Base-by-base conservation (phyloP, 495 filamentous ascomycete genomes). In the Tuber umbilicatum region DNA sequence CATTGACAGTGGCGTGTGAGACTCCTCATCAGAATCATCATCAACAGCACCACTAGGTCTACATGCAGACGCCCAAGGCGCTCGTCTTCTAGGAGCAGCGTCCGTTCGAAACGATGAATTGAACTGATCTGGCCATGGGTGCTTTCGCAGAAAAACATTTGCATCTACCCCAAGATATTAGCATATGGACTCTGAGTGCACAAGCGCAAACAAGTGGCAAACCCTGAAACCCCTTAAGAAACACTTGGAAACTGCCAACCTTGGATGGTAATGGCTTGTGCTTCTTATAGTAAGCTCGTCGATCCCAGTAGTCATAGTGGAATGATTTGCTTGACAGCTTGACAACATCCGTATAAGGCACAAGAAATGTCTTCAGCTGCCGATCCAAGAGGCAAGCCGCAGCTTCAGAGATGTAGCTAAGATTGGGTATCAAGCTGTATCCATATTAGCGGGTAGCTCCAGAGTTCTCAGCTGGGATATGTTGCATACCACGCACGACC, bases 321-420 rank as follows among this genome's bases (percentile, higher is more conserved):
- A 99, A 99, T 14, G 93, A 95, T 84, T 94, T 97, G 43, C 94
- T 97, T 27, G 95, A 96, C 43, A 99, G 86, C 77, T 91, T 91
- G 16, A 97, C 93, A 73, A 99, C 92, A 82, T 95, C 95, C 42
- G 95, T 99, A 77, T 97, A 97, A 0, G 95, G 95, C 19, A 99
- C 95, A 70, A 99, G 85, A 83, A 96, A 91, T 35, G 95, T 97
- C 72, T 90, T 91, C 47, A 99, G 86, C 77, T 94, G 92, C 73
- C 89, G 89, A 85, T 99, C 95, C 68, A 99, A 88, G 4, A 97
- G 91, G 83, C 97, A 99, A 60, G 95, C 94, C 19, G 95, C 95
- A 27, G 95, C 95, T 86, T 99, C 95, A 74, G 94, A 97, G 79
- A 99, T 93, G 83, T 99, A 99, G 70, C 94, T 97, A n/a, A 99